Percentiles rank a stretch among this genome's conserved stretches.
These are phyloP conservation scores for Echium plantagineum DNA, from an alignment of 257 asterid species.

Conservation along the genomic window DNA sequence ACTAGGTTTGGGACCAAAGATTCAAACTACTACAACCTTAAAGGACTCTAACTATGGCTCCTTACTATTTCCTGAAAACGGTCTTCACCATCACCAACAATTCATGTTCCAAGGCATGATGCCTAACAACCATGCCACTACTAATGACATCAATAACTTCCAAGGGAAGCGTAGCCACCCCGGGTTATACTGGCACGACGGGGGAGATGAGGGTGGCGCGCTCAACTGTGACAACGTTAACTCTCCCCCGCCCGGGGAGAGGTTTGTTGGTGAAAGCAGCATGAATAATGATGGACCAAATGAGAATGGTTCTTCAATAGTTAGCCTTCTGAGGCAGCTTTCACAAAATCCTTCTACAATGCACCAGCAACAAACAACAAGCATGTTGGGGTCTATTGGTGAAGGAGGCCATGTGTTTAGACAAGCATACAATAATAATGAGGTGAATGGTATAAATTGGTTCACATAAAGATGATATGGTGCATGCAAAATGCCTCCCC, in stretches of 20 bases:
- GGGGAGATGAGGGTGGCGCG: slow-evolving; percentile 3
- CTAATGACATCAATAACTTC: slow-evolving; percentile 9
- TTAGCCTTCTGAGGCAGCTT: slow-evolving; percentile 40
- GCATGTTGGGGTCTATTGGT: slow-evolving; percentile 42
- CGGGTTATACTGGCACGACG: slow-evolving; percentile 38
- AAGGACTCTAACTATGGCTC: slow-evolving; percentile 25
- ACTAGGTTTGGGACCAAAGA: slow-evolving; percentile 16
- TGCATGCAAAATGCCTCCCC: neutral
- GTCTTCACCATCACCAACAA: slow-evolving; percentile 12
- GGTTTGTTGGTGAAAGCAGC: slow-evolving; percentile 32
- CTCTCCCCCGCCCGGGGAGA: slow-evolving; percentile 33
- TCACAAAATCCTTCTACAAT: slow-evolving; percentile 37
- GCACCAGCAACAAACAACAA: slow-evolving; percentile 42
- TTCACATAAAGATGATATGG: slow-evolving; percentile 22
- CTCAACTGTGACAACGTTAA: neutral
- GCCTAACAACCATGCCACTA: slow-evolving; percentile 7
- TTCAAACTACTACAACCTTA: slow-evolving; percentile 14
- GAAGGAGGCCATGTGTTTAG: slow-evolving; percentile 47
- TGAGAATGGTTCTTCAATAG: slow-evolving; percentile 31
- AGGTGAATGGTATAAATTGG: slow-evolving; percentile 44
- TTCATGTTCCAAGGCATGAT: slow-evolving; percentile 38
- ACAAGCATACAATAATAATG: slow-evolving; percentile 22
- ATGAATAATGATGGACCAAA: slow-evolving; percentile 18
- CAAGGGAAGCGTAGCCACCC: slow-evolving; percentile 26
- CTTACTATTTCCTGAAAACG: slow-evolving; percentile 28